Conservation (phyloP, 768 basidiomycete species). For the Mycena alexandri region DNA sequence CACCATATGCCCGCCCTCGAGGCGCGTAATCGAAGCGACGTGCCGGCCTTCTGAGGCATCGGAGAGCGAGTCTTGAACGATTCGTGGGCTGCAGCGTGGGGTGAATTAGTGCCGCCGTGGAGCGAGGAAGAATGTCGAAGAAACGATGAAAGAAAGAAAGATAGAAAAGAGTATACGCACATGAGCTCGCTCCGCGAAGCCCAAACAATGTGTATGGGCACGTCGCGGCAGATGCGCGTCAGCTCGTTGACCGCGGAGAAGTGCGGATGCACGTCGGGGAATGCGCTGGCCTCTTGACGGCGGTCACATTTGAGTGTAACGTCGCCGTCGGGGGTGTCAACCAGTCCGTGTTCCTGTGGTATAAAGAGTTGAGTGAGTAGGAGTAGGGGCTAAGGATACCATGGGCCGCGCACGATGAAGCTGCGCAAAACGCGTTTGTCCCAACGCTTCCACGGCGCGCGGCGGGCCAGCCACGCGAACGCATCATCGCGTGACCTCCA, state of each 20-base stretch:
- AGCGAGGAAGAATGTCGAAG: background rate
- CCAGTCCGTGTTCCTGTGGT: conserved; percentile 38
- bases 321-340: conserved; percentile 23
- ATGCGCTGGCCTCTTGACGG: conserved; percentile 60
- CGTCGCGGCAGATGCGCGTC: conserved; percentile 46
- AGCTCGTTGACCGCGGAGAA: conserved; percentile 55
- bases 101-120: conserved; percentile 1
- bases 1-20: conserved; percentile 64
- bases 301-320: conserved; percentile 60
- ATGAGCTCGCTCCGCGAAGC: conserved; percentile 58
- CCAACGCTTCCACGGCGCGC: conserved; percentile 48
- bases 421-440: conserved; percentile 45
- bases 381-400: background rate
- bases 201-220: conserved; percentile 65
- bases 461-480: conserved; percentile 39
- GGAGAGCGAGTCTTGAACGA: conserved; percentile 57
- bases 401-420: conserved; percentile 43
- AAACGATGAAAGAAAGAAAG: no score
- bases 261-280: conserved; percentile 58
- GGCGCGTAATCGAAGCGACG: conserved; percentile 57
- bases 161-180: conserved; percentile 44
- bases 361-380: background rate
- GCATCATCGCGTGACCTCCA: conserved; percentile 48
- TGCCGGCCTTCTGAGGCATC: conserved; percentile 44
- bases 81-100: conserved; percentile 53